Evolutionary conservation across 2,329 filamentous ascomycete genomes (phyloP), one percentile per base, ranked within the genome.

Genomic region (Fusarium tricinctum): DNA sequence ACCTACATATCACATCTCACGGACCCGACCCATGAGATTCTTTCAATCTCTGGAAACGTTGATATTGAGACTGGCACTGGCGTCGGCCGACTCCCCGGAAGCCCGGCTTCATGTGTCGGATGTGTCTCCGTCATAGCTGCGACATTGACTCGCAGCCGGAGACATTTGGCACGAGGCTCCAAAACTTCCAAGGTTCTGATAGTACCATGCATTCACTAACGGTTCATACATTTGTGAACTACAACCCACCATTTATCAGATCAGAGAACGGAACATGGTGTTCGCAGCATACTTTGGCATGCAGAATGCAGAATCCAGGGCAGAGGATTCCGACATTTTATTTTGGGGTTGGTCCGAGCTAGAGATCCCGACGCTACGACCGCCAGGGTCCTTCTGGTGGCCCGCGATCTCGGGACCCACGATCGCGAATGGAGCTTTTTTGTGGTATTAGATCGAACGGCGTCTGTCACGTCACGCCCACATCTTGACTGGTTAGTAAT

Each of bases 341-440:
- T 26, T 23, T 55, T 47, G 35, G 40, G 40, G 47, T 23, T 52
- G 60, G 51, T 43, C 47, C 39, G 42, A 50, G 39, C 49, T 70
- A 69, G 46, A 58, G 52, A 50, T 61, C 65, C 59, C 61, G 66
- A 61, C 71, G 67, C 71, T 73, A 73, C 53, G 30, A 69, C 59
- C 40, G 55, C 62, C 70, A 73, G 63, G 72, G 70, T 70, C 59
- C 72, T 60, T 56, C 30, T 33, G 46, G 54, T 73, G 58, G 69
- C 28, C 69, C 71, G 59, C 58, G 68, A 63, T 69, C 53, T 66
- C 52, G 68, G 69, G 65, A 68, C 46, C 69, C 58, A 59, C 71
- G 67, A 74, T 71, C 59, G 58, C 26, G 43, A 58, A 69, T 65
- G 55, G 64, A 68, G 58, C 43, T 47, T 51, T 55, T 13, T 43